Conservation (phyloP, 805 yeast genomes). For the Lipomyces anomalus region DNA sequence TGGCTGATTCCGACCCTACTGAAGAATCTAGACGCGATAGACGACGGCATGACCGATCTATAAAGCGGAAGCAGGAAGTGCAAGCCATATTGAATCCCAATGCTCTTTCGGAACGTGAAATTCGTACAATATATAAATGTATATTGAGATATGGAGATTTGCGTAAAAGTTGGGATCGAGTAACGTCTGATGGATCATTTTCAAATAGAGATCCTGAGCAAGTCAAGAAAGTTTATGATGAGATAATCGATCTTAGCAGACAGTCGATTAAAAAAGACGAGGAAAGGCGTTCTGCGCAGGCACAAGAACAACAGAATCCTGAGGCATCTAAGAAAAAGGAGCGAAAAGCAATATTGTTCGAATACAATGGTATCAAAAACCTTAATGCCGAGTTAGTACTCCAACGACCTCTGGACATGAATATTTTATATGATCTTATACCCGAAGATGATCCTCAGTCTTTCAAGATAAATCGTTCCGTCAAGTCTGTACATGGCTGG, state of each 20-base stretch:
- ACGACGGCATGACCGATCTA: constrained; percentile 37
- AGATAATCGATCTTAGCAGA: constrained; percentile 57
- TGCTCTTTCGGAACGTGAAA: constrained; percentile 70
- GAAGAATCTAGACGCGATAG: constrained; percentile 36
- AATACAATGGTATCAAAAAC: constrained; percentile 78
- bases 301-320: constrained; percentile 30
- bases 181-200: constrained; percentile 83
- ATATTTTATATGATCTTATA: constrained; percentile 50
- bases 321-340: constrained; percentile 57
- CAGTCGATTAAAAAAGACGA: constrained; percentile 62
- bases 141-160: constrained; percentile 79
- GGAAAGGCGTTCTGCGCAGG: constrained; percentile 54
- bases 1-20: constrained; percentile 40
- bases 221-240: constrained; percentile 70
- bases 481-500: constrained; percentile 89
- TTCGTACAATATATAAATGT: constrained; percentile 78
- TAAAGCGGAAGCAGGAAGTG: constrained; percentile 32
- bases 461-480: constrained; percentile 55
- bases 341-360: constrained; percentile 83
- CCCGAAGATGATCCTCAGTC: constrained; percentile 46
- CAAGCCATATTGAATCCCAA: constrained; percentile 43
- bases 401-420: constrained; percentile 81
- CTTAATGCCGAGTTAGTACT: constrained; percentile 85
- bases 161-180: constrained; percentile 64
- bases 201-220: constrained; percentile 78